phyloP scores from a whole-genome alignment of 2,329 filamentous ascomycete genomes.

The Microsporum ferrugineum region DNA sequence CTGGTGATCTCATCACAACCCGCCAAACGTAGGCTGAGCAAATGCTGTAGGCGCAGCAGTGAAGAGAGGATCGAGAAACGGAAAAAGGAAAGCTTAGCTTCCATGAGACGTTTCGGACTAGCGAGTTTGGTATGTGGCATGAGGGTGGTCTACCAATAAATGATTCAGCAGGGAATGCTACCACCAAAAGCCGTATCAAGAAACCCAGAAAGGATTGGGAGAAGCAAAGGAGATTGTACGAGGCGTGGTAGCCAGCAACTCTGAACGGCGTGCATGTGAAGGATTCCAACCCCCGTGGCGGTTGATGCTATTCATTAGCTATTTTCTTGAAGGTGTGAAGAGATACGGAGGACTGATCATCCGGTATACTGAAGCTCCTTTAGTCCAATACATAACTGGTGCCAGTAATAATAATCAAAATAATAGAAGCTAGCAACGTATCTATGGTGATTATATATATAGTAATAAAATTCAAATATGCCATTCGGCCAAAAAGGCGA shows the following conservation, averaged over 20 bases:
- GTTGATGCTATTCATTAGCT: no score
- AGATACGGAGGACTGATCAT: no score
- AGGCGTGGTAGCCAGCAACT: conserved; percentile 42
- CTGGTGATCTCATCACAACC: conserved; percentile 43
- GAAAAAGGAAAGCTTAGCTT: conserved; percentile 47
- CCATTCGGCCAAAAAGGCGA: no score
- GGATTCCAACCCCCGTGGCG: no score
- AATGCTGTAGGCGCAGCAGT: conserved; percentile 41
- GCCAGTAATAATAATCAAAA: no score
- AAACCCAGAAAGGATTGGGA: conserved; percentile 85
- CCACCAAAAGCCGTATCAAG: conserved; percentile 69
- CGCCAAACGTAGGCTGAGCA: conserved; percentile 40
- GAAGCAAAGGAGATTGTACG: conserved; percentile 72
- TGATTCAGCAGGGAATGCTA: conserved; percentile 63
- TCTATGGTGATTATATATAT: no score
- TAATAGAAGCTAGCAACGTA: no score
- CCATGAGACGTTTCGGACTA: conserved; percentile 46
- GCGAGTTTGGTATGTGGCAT: conserved; percentile 68
- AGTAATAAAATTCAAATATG: no score
- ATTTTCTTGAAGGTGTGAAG: no score
- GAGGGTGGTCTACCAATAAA: conserved; percentile 67
- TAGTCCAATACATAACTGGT: no score
- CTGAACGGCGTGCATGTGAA: neutral
- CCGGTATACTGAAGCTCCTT: no score
- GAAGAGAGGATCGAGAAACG: conserved; percentile 35